These are phyloP conservation scores for Immersiella caudata DNA, from an alignment of 495 filamentous ascomycete genomes.

Conservation along the genomic window DNA sequence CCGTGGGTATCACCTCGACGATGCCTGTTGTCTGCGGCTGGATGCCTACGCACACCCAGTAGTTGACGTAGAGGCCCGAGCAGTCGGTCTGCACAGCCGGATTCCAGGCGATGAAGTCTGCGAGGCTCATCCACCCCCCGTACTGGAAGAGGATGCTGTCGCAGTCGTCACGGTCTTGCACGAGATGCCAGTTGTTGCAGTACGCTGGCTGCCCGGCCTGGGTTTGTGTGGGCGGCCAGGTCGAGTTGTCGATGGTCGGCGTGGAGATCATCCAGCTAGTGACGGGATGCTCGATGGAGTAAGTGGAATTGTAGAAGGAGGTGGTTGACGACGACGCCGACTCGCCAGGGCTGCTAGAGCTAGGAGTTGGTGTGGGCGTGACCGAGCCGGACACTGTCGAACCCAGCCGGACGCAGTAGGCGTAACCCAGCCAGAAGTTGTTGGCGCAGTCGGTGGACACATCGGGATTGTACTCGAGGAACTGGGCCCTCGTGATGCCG, in stretches of 20 bases:
- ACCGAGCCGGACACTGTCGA: not conserved
- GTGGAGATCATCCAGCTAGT: slow-evolving; percentile 16
- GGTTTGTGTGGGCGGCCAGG: slow-evolving; percentile 19
- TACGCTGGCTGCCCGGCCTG: slow-evolving; percentile 28
- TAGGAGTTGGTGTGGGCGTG: not conserved
- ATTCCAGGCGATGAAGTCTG: slow-evolving; percentile 9
- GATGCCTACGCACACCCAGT: no score
- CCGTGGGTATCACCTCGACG: no score
- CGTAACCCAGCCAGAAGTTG: slow-evolving; percentile 19
- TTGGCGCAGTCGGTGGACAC: slow-evolving; percentile 14
- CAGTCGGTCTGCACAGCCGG: slow-evolving; percentile 5
- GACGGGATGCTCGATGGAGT: slow-evolving; percentile 19
- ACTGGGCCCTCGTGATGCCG: slow-evolving; percentile 13
- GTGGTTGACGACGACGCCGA: slow-evolving; percentile 4
- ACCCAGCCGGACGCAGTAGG: slow-evolving; percentile 33
- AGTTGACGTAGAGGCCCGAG: not conserved
- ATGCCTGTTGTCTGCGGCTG: no score
- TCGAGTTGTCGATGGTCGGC: not conserved
- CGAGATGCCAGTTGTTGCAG: slow-evolving; percentile 24
- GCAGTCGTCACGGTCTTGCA: not conserved
- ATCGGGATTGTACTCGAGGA: slow-evolving; percentile 16
- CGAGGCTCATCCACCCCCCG: not conserved
- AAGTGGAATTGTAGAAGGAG: slow-evolving; percentile 4
- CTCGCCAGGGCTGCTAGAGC: not conserved
- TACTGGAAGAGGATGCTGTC: slow-evolving; percentile 16